Conservation (phyloP, 164 flowering plant species). For the Echeveria elegans region DNA sequence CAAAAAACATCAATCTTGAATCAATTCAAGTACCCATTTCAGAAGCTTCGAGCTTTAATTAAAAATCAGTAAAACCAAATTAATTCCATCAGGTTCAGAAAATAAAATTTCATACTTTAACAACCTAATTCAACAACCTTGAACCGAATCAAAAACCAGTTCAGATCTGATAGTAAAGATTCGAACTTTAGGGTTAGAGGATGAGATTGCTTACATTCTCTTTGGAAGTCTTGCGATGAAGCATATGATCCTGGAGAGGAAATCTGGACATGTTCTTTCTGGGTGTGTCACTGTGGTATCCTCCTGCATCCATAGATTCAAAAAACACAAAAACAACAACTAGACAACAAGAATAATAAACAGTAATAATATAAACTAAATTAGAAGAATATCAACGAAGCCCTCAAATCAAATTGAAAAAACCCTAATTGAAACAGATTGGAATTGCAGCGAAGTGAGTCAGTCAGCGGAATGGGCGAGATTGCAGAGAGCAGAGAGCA, state of each 20-base stretch:
- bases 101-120: neutral
- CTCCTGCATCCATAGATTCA: constrained; percentile 12
- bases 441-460: neutral
- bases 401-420: constrained; percentile 5
- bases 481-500: neutral
- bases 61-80: no score
- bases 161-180: neutral
- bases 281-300: neutral
- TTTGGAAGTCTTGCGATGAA: constrained; percentile 9
- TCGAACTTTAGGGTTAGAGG: neutral
- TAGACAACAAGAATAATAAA: neutral
- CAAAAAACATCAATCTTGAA: neutral
- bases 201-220: constrained; percentile 3
- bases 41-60: neutral
- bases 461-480: neutral
- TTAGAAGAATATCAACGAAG: constrained; percentile 4
- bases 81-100: no score
- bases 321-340: neutral
- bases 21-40: neutral
- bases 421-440: neutral
- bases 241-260: constrained; percentile 10
- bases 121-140: neutral
- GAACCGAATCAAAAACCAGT: neutral
- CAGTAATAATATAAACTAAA: neutral
- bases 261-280: constrained; percentile 7